Conservation (phyloP, 441 rosid species). For the Populus hybrid region DNA sequence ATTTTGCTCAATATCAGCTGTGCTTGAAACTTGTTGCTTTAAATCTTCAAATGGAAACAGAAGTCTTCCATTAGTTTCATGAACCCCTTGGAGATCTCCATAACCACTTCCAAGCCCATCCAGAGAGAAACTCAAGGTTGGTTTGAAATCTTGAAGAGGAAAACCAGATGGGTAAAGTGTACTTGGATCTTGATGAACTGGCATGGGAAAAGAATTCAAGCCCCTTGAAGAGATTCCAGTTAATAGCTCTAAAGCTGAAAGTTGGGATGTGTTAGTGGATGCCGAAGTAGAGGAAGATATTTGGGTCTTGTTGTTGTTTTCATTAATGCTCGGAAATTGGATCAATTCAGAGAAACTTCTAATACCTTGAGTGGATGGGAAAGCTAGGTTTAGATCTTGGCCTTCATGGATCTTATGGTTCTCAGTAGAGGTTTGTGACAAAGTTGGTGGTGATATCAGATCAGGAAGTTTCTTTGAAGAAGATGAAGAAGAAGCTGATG, state of each 20-base stretch:
- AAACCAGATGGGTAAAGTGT: constrained; percentile 44
- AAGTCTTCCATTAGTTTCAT: constrained; percentile 50
- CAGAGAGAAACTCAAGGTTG: constrained; percentile 61
- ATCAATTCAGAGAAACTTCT: constrained; percentile 56
- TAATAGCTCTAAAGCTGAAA: constrained; percentile 59
- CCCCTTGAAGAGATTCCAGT: constrained; percentile 58
- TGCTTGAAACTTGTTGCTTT: constrained; percentile 61
- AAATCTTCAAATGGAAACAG: constrained; percentile 84
- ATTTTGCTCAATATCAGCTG: constrained; percentile 36
- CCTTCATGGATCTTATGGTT: constrained; percentile 64
- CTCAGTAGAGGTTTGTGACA: constrained; percentile 32
- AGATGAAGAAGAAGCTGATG: constrained; percentile 42
- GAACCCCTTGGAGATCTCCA: constrained; percentile 47
- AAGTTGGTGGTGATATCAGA: constrained; percentile 38
- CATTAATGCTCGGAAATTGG: constrained; percentile 38
- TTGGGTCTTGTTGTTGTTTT: constrained; percentile 34
- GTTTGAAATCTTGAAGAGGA: constrained; percentile 72
- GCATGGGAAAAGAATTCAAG: constrained; percentile 50
- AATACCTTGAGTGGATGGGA: constrained; percentile 47
- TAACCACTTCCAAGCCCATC: constrained; percentile 64
- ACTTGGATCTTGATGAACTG: constrained; percentile 53
- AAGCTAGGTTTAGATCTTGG: constrained; percentile 82
- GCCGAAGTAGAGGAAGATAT: constrained; percentile 29
- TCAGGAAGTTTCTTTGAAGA: constrained; percentile 57
- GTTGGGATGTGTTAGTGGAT: constrained; percentile 24